Conservation (phyloP, 2,329 filamentous ascomycete species). For the Dendryphion nanum region DNA sequence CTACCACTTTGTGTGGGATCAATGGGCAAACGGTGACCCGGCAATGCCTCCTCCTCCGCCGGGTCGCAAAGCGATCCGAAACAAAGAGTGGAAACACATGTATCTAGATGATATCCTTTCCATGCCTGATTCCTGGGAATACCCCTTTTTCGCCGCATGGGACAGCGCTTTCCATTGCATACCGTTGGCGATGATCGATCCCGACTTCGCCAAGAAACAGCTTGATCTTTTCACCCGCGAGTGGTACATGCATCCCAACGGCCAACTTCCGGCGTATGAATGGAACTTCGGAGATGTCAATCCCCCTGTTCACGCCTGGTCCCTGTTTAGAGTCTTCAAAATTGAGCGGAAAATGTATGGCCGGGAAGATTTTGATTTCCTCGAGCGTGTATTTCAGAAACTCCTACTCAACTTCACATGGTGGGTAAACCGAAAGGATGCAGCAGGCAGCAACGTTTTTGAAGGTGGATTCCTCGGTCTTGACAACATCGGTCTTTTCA, state of each 20-base stretch:
- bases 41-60: constrained; percentile 82
- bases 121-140: constrained; percentile 99
- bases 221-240: constrained; percentile 93
- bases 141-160: constrained; percentile 97
- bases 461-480: constrained; percentile 93
- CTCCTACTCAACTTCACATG: constrained; percentile 95
- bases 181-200: constrained; percentile 93
- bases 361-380: constrained; percentile 88
- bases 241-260: constrained; percentile 99
- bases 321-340: constrained; percentile 94
- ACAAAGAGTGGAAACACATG: constrained; percentile 90
- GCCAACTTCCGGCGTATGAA: constrained; percentile 88
- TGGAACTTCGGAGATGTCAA: constrained; percentile 99
- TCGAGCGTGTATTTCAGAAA: constrained; percentile 96
- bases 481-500: constrained; percentile 97
- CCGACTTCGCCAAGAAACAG: constrained; percentile 97
- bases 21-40: constrained; percentile 95
- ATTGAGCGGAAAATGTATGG: constrained; percentile 98
- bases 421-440: constrained; percentile 98
- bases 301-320: constrained; percentile 94
- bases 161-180: constrained; percentile 97
- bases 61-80: constrained; percentile 75
- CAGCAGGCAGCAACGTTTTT: constrained; percentile 93
- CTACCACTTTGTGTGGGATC: constrained; percentile 95
- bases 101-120: constrained; percentile 92